Percentiles rank a stretch among this genome's conserved stretches.
phyloP scores from a whole-genome alignment of 768 basidiomycete species.

The Tricholoma sp. region DNA sequence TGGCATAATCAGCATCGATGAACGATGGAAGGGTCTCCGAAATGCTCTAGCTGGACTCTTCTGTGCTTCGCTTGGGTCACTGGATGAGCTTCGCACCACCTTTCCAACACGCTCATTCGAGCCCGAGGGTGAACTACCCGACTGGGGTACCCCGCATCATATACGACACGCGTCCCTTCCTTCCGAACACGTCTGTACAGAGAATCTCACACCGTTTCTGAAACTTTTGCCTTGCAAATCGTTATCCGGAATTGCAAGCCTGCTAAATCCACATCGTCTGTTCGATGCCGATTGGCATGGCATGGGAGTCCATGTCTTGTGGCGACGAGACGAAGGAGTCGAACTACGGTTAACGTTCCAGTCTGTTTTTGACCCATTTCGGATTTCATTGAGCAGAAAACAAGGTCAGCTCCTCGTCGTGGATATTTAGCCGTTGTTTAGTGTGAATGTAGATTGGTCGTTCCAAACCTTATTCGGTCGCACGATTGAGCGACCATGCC shows the following conservation, averaged over 20 bases:
- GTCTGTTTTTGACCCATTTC: conserved; percentile 74
- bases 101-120: conserved; percentile 56
- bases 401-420: conserved; percentile 42
- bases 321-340: conserved; percentile 50
- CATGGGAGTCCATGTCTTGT: conserved; percentile 73
- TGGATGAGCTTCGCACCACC: conserved; percentile 73
- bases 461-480: conserved; percentile 65
- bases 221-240: conserved; percentile 94
- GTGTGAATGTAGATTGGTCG: conserved; percentile 59
- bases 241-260: conserved; percentile 72
- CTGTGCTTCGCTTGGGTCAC: conserved; percentile 82
- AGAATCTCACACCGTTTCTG: conserved; percentile 94
- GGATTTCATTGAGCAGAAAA: conserved; percentile 40
- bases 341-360: conserved; percentile 69
- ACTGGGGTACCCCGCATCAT: conserved; percentile 41
- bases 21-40: conserved; percentile 79
- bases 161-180: conserved; percentile 76
- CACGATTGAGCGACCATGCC: conserved; percentile 58
- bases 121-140: conserved; percentile 54
- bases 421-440: background rate
- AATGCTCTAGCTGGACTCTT: conserved; percentile 92
- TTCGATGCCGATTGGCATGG: conserved; percentile 95
- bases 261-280: conserved; percentile 80
- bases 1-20: conserved; percentile 48
- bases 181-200: conserved; percentile 91